Percentiles rank a stretch among this genome's conserved stretches.
Conservation (phyloP, 345 rosid genomes). For the Salix exigua region DNA sequence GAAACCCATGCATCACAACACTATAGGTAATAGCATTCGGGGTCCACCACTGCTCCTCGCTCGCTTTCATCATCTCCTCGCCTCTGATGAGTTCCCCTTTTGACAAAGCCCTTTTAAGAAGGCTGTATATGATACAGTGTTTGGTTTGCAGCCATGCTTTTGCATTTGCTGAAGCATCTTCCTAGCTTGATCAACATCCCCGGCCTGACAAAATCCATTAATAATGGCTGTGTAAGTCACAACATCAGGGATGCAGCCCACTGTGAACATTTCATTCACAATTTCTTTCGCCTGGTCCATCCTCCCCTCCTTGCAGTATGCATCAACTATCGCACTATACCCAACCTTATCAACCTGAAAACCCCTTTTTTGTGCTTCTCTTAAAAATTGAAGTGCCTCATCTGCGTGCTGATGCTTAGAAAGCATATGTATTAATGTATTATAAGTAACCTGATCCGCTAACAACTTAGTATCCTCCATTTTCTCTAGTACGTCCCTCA, state of each 20-base stretch:
- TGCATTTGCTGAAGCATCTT: constrained; percentile 81
- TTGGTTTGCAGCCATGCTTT: constrained; percentile 83
- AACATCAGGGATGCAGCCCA: constrained; percentile 78
- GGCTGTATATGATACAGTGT: constrained; percentile 82
- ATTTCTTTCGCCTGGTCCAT: constrained; percentile 69
- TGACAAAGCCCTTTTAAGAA: constrained; percentile 75
- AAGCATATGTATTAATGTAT: constrained; percentile 67
- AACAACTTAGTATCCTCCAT: constrained; percentile 61
- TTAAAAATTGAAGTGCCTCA: constrained; percentile 72
- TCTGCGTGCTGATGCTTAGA: constrained; percentile 69
- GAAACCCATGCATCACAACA: constrained; percentile 83
- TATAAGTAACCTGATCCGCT: constrained; percentile 76
- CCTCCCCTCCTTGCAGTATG: constrained; percentile 63
- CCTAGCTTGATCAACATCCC: constrained; percentile 70
- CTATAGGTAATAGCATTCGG: constrained; percentile 85
- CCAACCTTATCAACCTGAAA: constrained; percentile 71
- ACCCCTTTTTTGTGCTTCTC: constrained; percentile 63
- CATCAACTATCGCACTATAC: constrained; percentile 65
- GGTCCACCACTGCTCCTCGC: constrained; percentile 90
- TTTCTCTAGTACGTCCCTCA: constrained; percentile 59
- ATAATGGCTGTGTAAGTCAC: constrained; percentile 82
- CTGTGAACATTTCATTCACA: constrained; percentile 65
- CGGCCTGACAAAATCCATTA: constrained; percentile 70
- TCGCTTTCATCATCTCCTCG: constrained; percentile 68
- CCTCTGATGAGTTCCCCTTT: constrained; percentile 64